These are phyloP conservation scores for Brassica balearica DNA, from an alignment of 441 rosid species.

Conservation along the genomic window DNA sequence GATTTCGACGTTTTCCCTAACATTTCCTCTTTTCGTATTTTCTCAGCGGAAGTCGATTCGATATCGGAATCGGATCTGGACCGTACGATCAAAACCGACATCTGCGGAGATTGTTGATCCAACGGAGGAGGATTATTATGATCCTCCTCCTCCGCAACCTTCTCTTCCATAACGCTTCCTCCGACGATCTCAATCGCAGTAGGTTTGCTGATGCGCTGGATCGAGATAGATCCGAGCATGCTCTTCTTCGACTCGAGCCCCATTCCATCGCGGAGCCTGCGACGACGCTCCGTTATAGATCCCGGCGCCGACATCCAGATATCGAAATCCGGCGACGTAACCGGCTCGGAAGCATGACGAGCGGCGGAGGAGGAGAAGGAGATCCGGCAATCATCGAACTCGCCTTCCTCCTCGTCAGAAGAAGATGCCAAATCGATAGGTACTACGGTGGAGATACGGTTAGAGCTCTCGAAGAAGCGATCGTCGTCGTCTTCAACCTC, in stretches of 20 bases:
- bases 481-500: constrained; percentile 67
- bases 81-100: constrained; percentile 58
- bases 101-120: constrained; percentile 30
- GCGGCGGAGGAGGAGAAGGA: constrained; percentile 59
- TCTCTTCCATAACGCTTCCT: background rate
- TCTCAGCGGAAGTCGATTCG: constrained; percentile 52
- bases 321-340: constrained; percentile 63
- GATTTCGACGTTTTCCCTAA: constrained; percentile 69
- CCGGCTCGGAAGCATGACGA: constrained; percentile 43
- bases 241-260: constrained; percentile 59
- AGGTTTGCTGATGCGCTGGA: constrained; percentile 34
- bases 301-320: constrained; percentile 91
- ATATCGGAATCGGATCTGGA: constrained; percentile 80
- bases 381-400: constrained; percentile 68
- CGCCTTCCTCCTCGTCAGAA: constrained; percentile 63
- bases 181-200: background rate
- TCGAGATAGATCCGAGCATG: constrained; percentile 48
- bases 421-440: constrained; percentile 66
- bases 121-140: background rate
- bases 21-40: constrained; percentile 63
- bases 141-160: constrained; percentile 25
- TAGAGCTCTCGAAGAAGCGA: constrained; percentile 62
- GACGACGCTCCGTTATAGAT: constrained; percentile 82
- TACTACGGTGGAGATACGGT: constrained; percentile 57
- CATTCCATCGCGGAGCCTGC: constrained; percentile 76